These are phyloP conservation scores for Alternaria solani DNA, from an alignment of 2,329 filamentous ascomycete species.

Conservation along the genomic window DNA sequence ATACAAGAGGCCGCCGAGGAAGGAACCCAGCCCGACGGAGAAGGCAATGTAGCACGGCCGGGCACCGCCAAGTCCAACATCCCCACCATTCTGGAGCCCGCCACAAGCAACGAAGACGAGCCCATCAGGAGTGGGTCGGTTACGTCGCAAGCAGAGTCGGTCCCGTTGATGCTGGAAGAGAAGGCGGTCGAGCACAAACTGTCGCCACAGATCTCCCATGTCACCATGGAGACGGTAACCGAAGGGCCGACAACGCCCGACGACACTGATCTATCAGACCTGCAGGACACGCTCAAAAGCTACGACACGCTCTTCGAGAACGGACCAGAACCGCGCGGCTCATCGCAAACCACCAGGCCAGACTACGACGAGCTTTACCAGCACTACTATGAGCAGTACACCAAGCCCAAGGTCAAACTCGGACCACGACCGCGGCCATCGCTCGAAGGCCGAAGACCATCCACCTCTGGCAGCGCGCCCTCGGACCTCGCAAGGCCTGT, in stretches of 20 bases:
- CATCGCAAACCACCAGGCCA: conserved; percentile 52
- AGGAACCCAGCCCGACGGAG: conserved; percentile 51
- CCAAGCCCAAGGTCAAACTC: conserved; percentile 85
- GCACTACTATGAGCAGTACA: conserved; percentile 61
- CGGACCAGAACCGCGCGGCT: conserved; percentile 55
- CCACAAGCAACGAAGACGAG: conserved; percentile 15
- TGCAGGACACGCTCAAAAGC: conserved; percentile 40
- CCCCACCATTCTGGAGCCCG: conserved; percentile 36
- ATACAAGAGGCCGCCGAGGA: conserved; percentile 95
- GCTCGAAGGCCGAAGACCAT: conserved; percentile 68
- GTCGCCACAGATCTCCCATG: conserved; percentile 30
- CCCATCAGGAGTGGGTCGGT: conserved; percentile 18
- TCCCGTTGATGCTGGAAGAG: conserved; percentile 25
- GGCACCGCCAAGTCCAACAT: conserved; percentile 32
- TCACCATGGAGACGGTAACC: conserved; percentile 31
- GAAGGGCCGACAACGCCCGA: conserved; percentile 32
- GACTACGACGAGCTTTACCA: conserved; percentile 54
- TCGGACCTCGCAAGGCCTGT: conserved; percentile 68
- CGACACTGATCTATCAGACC: conserved; percentile 28
- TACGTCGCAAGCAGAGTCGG: conserved; percentile 25
- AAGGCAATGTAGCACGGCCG: conserved; percentile 31
- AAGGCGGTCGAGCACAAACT: conserved; percentile 21
- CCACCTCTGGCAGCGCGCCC: conserved; percentile 62
- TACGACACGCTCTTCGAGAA: conserved; percentile 47
- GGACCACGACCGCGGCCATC: conserved; percentile 87